Conservation (phyloP, 1,139 yeast genomes). For the Protomyces pachydermus region DNA sequence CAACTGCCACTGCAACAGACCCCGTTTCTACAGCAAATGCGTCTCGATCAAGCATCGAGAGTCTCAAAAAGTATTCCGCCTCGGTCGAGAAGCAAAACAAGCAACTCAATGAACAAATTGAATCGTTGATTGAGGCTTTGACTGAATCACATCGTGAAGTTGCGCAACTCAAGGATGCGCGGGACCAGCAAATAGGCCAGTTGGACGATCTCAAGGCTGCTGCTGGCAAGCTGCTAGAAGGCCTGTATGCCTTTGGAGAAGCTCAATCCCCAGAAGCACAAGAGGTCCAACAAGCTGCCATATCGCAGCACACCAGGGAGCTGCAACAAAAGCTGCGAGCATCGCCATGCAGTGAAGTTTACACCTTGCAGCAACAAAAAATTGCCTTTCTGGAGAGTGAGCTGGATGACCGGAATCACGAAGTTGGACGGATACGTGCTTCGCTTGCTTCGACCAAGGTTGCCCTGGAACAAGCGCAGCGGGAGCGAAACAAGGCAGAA, state of each 20-base stretch:
- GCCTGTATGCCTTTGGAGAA: not conserved
- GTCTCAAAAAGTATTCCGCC: conserved; percentile 17
- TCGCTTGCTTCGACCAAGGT: conserved; percentile 26
- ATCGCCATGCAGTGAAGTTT: conserved; percentile 19
- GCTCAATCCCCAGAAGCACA: not conserved
- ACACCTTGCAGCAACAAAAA: conserved; percentile 29
- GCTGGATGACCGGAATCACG: conserved; percentile 31
- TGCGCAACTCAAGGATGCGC: conserved; percentile 25
- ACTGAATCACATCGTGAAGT: conserved; percentile 31
- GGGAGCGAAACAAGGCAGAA: conserved; percentile 29
- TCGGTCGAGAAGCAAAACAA: conserved; percentile 19
- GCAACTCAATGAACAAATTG: conserved; percentile 33
- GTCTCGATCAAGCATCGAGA: conserved; percentile 4
- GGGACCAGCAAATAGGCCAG: conserved; percentile 29
- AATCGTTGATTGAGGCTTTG: conserved; percentile 34
- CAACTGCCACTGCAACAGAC: conserved; percentile 16
- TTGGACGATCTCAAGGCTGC: conserved; percentile 30
- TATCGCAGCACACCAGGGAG: conserved; percentile 14
- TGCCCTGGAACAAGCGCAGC: conserved; percentile 31
- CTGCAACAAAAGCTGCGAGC: conserved; percentile 20
- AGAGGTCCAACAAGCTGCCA: conserved; percentile 9
- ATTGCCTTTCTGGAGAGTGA: conserved; percentile 28
- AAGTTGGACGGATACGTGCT: conserved; percentile 31
- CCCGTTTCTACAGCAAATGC: conserved; percentile 7
- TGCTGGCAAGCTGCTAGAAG: conserved; percentile 25